These are phyloP conservation scores for Platanthera guangdongensis DNA, from an alignment of 106 monocot genomes.

Conservation along the genomic window DNA sequence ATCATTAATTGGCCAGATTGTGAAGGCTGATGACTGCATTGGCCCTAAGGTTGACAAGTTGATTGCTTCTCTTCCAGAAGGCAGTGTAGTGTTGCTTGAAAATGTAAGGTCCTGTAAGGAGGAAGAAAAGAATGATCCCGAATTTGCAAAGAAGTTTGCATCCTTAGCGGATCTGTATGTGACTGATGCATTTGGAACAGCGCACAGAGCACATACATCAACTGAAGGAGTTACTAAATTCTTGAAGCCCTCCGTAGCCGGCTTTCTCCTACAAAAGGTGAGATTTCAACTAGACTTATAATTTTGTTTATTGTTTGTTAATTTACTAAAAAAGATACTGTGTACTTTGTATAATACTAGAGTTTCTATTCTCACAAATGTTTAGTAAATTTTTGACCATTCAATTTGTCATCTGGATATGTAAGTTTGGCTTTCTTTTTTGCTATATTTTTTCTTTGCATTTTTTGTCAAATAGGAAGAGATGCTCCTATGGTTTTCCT, in stretches of 20 bases:
- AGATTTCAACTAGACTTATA: constrained; percentile 6
- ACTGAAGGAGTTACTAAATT: constrained; percentile 77
- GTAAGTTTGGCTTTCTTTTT: background rate
- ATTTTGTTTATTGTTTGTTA: background rate
- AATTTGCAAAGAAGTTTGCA: constrained; percentile 87
- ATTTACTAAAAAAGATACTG: background rate
- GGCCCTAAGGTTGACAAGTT: constrained; percentile 73
- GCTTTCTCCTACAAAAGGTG: constrained; percentile 64
- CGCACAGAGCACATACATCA: constrained; percentile 73
- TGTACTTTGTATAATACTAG: background rate
- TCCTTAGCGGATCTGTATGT: constrained; percentile 81
- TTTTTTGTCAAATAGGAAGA: background rate
- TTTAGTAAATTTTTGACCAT: background rate
- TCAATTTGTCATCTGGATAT: background rate
- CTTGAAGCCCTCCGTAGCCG: constrained; percentile 60
- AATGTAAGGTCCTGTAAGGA: constrained; percentile 85
- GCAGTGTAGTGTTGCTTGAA: constrained; percentile 75
- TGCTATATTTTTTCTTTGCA: background rate
- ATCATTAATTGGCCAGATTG: constrained; percentile 21
- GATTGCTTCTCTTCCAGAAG: constrained; percentile 57
- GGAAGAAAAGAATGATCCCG: constrained; percentile 92
- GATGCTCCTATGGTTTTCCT: too few species aligned
- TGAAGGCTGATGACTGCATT: constrained; percentile 69
- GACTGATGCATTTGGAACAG: constrained; percentile 88
- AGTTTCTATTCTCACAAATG: background rate